These are phyloP conservation scores for Cordyceps sp. DNA, from an alignment of 2,329 filamentous ascomycete genomes.

Conservation along the genomic window DNA sequence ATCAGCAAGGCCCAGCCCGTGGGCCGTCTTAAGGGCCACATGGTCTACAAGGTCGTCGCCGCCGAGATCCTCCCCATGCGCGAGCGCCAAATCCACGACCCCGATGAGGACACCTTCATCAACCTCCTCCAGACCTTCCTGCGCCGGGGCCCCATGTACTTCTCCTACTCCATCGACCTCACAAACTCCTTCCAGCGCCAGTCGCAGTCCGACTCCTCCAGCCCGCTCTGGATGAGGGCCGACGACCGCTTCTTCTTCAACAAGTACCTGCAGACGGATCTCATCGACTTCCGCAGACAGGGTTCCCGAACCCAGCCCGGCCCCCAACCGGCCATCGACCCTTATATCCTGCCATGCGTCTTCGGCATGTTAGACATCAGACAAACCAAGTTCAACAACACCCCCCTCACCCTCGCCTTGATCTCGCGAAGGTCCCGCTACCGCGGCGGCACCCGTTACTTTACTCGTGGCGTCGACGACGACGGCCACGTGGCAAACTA, in stretches of 20 bases:
- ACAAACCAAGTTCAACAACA: constrained; percentile 71
- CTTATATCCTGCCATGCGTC: constrained; percentile 88
- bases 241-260: constrained; percentile 99
- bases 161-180: constrained; percentile 91
- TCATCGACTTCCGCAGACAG: constrained; percentile 69
- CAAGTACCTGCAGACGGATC: constrained; percentile 73
- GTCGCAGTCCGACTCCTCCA: constrained; percentile 52
- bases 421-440: constrained; percentile 82
- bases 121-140: constrained; percentile 66
- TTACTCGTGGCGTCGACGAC: constrained; percentile 86
- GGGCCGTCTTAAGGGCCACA: constrained; percentile 84
- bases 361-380: constrained; percentile 92
- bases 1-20: constrained; percentile 90
- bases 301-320: constrained; percentile 47
- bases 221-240: constrained; percentile 76
- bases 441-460: constrained; percentile 82
- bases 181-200: constrained; percentile 96
- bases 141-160: constrained; percentile 82
- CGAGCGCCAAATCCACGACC: constrained; percentile 79
- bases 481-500: constrained; percentile 94
- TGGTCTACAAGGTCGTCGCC: constrained; percentile 81
- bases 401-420: constrained; percentile 66
- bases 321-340: constrained; percentile 63
- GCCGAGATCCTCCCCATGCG: constrained; percentile 90
- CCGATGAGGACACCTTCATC: constrained; percentile 87